Evolutionary conservation across 805 yeast genomes (phyloP), one percentile per base, ranked within the genome.

Genomic region (Ogataea salicorniae): DNA sequence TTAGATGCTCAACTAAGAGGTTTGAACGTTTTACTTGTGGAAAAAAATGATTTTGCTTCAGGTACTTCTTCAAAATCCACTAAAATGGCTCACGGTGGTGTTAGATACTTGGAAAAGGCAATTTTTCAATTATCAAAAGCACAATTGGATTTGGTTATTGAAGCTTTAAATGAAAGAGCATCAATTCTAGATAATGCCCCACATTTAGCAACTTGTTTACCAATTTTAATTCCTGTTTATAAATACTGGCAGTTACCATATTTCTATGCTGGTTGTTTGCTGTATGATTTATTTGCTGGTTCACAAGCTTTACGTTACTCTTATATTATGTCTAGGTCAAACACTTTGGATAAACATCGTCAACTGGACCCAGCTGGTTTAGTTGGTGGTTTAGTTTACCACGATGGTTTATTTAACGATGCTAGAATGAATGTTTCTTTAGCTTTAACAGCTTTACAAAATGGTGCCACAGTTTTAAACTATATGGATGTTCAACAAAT

Each of bases 1-100:
- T 72, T 91, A 39, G 98, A 91, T 69, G 97, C 97, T 35, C 79
- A 84, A 29, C 79, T 95, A 39, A 78, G 98, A 67, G 97, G 97
- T 42, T 78, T 90, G 57, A 87, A 88, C 61, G 96, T 89, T 39
- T 87, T 95, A 44, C 67, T 91, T 48, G 77, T 91, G 49, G 98
- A 91, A 68, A 84, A 84, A 63, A 81, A 80, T 54, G 98, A 91
- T 72, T 91, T 86, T 63, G 96, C 96, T 7, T 76, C 89, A 9
- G 97, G 96, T 38, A 92, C 97, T 15, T 86, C 95, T 8, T 89
- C 97, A 34, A 87, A 90, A 61, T 87, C 96, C 15, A 91, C 98
- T 42, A 91, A 91, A 71, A 87, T 91, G 83, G 96, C 96, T 39
- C 98, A 91, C 64, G 98, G 98, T 56, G 98, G 98, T 66, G 97